Base-by-base conservation (phyloP, 2,329 filamentous ascomycete species). In the Cladosporium sp. region DNA sequence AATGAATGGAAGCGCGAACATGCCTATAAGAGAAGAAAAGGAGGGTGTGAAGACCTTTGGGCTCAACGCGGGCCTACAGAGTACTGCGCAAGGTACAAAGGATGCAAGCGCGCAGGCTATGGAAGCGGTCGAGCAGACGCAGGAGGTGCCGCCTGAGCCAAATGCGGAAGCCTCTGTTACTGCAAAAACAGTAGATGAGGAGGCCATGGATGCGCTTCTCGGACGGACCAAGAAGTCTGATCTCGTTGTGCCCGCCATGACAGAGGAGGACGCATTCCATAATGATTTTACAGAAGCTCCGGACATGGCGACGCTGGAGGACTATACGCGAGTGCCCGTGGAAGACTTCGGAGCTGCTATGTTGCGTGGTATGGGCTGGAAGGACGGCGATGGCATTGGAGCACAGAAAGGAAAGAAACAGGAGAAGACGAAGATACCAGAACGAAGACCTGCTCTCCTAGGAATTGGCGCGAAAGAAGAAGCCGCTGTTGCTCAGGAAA, bases 351-450 rank as follows among this genome's bases (percentile, higher is more conserved):
- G 93, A 7, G 86, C 90, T 15, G 90, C 91, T 0, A 76, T 97
- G 56, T 77, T 98, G 30, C 83, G 91, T 27, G 90, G 91, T 8
- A 96, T 97, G 87, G 93, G 93, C 7, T 96, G 92, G 91, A 90
- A 96, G 62, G 81, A 83, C 55, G 82, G 77, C 15, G 75, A 81
- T 55, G 70, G 73, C 33, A 74, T 82, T 45, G 74, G 85, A 71
- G 73, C 77, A 19, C 72, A 78, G 49, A 69, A 69, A 20, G 67
- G 68, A 15, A 67, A 57, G 59, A 68, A 52, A 57, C 53, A 63
- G 4, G 55, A 59, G 19, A 86, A 86, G 57, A 75, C 83, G 30
- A 84, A 81, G 55, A 72, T 83, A 15, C 75, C 83, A 12, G 84
- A 86, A 63, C 78, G 83, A 45, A 80, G 91, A 43, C 85, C 89